These are phyloP conservation scores for Globisporangium polare DNA, from an alignment of 352 stramenopile genomes.

Conservation along the genomic window DNA sequence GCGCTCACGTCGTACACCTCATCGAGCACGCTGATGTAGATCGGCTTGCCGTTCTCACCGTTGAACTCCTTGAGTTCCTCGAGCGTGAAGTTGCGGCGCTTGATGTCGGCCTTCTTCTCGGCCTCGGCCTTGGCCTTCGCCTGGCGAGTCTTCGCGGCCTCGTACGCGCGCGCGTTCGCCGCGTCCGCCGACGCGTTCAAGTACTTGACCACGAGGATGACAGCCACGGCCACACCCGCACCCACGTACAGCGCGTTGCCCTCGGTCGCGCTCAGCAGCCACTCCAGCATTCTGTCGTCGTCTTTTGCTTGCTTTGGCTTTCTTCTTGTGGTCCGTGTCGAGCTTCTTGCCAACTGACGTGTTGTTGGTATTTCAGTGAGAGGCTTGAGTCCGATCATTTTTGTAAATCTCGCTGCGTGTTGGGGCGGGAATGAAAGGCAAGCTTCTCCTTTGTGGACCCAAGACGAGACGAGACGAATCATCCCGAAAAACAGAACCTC, in stretches of 20 bases:
- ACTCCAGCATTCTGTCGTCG: conserved; percentile 5
- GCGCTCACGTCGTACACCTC: conserved; percentile 96
- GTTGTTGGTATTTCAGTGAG: background rate
- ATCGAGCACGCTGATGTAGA: conserved; percentile 95
- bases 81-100: conserved; percentile 91
- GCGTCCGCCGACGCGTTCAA: conserved; percentile 62
- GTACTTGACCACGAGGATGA: conserved; percentile 51
- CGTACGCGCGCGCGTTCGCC: conserved; percentile 57
- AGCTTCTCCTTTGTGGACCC: no score
- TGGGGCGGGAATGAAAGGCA: no score
- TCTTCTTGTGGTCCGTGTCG: background rate
- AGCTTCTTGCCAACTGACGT: background rate
- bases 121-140: conserved; percentile 60
- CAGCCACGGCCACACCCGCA: conserved; percentile 45
- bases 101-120: conserved; percentile 40
- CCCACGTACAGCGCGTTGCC: conserved; percentile 35
- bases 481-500: no score
- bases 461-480: no score
- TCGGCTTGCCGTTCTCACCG: conserved; percentile 87
- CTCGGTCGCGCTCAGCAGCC: conserved; percentile 8
- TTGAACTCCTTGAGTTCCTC: conserved; percentile 90
- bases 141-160: conserved; percentile 57
- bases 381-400: no score
- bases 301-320: background rate
- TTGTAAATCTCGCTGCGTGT: no score